Conservation (phyloP, 345 rosid species). For the Dipteronia dyeriana region DNA sequence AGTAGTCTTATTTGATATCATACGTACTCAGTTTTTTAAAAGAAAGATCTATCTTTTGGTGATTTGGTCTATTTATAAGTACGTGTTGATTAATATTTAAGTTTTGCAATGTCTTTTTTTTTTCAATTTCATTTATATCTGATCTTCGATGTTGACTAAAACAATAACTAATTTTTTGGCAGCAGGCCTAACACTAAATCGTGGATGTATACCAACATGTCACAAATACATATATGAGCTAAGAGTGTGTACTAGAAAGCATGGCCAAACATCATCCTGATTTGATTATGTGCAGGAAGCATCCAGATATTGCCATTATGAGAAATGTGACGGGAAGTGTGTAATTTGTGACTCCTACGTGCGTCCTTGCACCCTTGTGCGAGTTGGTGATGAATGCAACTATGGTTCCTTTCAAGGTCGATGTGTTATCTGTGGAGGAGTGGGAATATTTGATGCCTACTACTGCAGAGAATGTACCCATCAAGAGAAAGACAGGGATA, state of each 20-base stretch:
- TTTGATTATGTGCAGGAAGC: conserved; percentile 54
- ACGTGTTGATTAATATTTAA: no score
- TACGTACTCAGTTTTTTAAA: not conserved
- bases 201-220: conserved; percentile 5
- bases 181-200: not conserved
- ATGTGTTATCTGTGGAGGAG: conserved; percentile 51
- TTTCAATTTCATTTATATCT: no score
- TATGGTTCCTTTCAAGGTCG: conserved; percentile 54
- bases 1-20: not conserved
- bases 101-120: not conserved
- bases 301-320: conserved; percentile 51
- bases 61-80: not conserved
- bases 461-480: conserved; percentile 54
- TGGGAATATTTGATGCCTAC: conserved; percentile 54
- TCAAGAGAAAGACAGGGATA: conserved; percentile 52
- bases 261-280: conserved; percentile 60
- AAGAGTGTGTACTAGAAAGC: not conserved
- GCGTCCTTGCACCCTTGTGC: conserved; percentile 50
- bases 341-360: conserved; percentile 52
- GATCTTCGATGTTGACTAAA: not conserved
- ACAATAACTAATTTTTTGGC: not conserved
- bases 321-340: conserved; percentile 50
- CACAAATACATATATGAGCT: conserved; percentile 4
- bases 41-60: not conserved
- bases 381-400: conserved; percentile 50